Evolutionary conservation across 192 early-diverging fungal species (phyloP).

Genomic region (Linnemannia elongata): DNA sequence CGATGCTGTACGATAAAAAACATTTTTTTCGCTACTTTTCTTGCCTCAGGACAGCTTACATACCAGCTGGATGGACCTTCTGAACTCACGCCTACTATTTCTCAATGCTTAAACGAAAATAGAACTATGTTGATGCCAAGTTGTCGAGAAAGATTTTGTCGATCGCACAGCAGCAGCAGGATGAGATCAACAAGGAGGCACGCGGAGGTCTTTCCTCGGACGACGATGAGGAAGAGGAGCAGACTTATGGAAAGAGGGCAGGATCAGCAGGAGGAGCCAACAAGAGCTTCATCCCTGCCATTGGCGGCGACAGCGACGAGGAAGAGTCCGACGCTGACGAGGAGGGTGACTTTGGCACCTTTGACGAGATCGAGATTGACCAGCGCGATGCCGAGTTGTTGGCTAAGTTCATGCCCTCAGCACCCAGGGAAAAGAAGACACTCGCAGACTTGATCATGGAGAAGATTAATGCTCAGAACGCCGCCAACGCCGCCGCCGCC

Average conservation of each 20-base stretch:
- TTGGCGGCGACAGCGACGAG: conserved; percentile 74
- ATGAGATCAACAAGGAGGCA: conserved; percentile 78
- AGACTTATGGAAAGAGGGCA: conserved; percentile 53
- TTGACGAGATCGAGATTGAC: conserved; percentile 76
- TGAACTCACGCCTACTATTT: not conserved
- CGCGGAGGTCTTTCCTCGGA: conserved; percentile 50
- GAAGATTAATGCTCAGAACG: conserved; percentile 89
- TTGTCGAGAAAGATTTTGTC: conserved; percentile 90
- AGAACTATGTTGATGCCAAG: conserved; percentile 89
- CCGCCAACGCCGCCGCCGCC: conserved; percentile 48
- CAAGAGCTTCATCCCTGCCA: conserved; percentile 55
- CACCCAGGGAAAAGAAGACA: conserved; percentile 87
- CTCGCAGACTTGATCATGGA: conserved; percentile 97
- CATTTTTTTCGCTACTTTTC: not conserved
- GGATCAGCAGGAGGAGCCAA: conserved; percentile 15
- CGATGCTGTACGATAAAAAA: conserved; percentile 57
- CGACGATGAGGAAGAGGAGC: conserved; percentile 60
- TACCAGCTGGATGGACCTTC: not conserved
- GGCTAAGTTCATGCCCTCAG: conserved; percentile 91
- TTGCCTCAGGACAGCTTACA: not conserved
- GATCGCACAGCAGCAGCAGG: conserved; percentile 93
- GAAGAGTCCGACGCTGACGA: conserved; percentile 77
- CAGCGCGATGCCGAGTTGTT: conserved; percentile 84
- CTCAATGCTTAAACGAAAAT: not conserved
- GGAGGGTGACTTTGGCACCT: conserved; percentile 66